phyloP scores from a whole-genome alignment of 202 grass and related monocot species.

The Cymbopogon flexuosus region DNA sequence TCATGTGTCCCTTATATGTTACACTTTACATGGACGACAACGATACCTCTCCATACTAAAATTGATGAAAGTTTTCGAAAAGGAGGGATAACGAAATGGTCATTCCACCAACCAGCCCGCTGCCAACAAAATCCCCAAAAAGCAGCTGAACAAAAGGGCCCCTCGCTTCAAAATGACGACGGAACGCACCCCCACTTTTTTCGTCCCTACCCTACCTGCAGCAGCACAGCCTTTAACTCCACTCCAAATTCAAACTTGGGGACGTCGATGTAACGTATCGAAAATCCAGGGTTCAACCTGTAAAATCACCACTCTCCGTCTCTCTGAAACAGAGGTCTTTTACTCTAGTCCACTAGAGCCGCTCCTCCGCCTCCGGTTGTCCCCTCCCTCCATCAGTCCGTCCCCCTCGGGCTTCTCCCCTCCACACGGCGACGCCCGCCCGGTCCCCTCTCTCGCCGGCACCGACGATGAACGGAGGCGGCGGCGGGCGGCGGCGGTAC shows the following conservation, averaged over 20 bases:
- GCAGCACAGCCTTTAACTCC: conserved; percentile 21
- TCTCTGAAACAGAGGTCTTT: background rate
- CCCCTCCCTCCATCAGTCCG: background rate
- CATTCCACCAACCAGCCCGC: conserved; percentile 22
- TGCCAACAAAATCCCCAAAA: conserved; percentile 4
- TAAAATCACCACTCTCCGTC: background rate
- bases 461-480: conserved; percentile 39
- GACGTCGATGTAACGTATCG: background rate
- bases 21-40: background rate
- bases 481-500: conserved; percentile 43
- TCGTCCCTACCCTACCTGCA: background rate
- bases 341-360: conserved; percentile 3
- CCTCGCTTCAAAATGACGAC: background rate
- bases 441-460: conserved; percentile 25
- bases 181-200: background rate
- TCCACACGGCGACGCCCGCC: conserved; percentile 14
- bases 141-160: conserved; percentile 26
- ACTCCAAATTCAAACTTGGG: conserved; percentile 49
- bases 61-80: background rate
- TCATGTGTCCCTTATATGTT: no score
- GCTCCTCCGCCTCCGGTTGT: conserved; percentile 40
- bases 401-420: background rate
- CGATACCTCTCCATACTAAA: background rate
- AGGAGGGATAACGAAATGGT: background rate
- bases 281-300: conserved; percentile 18